A percentile compares a stretch with the other conserved stretches of the same genome.
These are phyloP conservation scores for Epichloe brachyelytri DNA, from an alignment of 2,329 filamentous ascomycete species.

Conservation along the genomic window DNA sequence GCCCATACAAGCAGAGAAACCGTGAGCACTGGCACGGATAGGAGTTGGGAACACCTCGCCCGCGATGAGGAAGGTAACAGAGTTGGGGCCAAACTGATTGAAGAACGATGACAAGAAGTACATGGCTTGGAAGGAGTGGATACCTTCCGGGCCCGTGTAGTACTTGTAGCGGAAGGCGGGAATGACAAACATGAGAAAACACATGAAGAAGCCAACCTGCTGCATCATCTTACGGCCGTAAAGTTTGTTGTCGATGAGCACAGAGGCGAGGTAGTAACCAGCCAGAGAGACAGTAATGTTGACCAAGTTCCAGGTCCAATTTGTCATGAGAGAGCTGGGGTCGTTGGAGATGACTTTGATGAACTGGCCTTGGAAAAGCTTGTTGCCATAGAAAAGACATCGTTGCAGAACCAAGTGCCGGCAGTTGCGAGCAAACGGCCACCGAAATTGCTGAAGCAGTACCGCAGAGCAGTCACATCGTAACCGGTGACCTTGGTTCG, in stretches of 20 bases:
- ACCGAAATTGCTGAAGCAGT: slow-evolving; percentile 74
- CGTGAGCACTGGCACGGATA: slow-evolving; percentile 85
- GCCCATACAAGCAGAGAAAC: slow-evolving; percentile 82
- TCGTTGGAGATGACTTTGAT: slow-evolving; percentile 66
- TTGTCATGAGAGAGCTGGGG: slow-evolving; percentile 63
- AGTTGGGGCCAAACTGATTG: slow-evolving; percentile 97
- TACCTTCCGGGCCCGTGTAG: slow-evolving; percentile 58
- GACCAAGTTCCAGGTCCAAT: slow-evolving; percentile 85
- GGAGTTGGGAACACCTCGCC: slow-evolving; percentile 95
- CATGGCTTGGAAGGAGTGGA: slow-evolving; percentile 93
- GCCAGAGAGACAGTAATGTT: slow-evolving; percentile 77
- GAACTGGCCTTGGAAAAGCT: slow-evolving; percentile 88
- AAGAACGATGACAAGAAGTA: slow-evolving; percentile 98
- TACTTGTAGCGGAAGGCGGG: slow-evolving; percentile 81
- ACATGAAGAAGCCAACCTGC: slow-evolving; percentile 83
- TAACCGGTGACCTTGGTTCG: slow-evolving; percentile 83
- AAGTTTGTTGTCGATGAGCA: slow-evolving; percentile 90
- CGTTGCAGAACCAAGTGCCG: slow-evolving; percentile 87
- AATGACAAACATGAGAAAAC: slow-evolving; percentile 86
- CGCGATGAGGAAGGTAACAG: slow-evolving; percentile 88
- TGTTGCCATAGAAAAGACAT: slow-evolving; percentile 99
- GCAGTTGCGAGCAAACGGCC: slow-evolving; percentile 77
- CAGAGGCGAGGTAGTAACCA: slow-evolving; percentile 82
- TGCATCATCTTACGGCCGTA: slow-evolving; percentile 96
- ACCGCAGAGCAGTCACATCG: slow-evolving; percentile 67